A percentile compares a stretch with the other conserved stretches of the same genome.
Evolutionary conservation across 192 early-diverging fungal genomes (phyloP).

Genomic region (Coemansia sp.): DNA sequence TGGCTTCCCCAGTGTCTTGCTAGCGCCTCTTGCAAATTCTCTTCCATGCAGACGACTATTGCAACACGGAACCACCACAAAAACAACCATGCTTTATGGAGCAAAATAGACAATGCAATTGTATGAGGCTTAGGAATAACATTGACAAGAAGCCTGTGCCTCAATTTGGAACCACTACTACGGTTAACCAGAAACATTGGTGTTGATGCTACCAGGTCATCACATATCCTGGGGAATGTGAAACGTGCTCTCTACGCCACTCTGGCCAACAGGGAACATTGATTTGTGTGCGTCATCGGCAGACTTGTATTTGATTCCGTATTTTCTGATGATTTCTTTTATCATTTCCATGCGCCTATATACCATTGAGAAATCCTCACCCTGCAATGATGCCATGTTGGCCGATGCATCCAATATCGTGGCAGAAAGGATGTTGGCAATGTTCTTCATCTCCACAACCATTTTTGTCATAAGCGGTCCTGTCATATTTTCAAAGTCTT

Average conservation of each 20-base stretch:
- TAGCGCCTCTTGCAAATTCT: too few species aligned
- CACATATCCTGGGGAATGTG: conserved; percentile 8
- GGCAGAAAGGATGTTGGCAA: conserved; percentile 39
- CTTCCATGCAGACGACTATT: too few species aligned
- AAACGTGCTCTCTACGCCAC: conserved; percentile 34
- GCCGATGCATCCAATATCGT: conserved; percentile 45
- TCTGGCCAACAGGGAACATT: conserved; percentile 37
- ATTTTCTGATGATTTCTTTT: conserved; percentile 29
- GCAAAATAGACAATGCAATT: background rate
- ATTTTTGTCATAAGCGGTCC: conserved; percentile 40
- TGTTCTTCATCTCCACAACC: conserved; percentile 28
- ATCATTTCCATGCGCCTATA: conserved; percentile 40
- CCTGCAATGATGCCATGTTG: conserved; percentile 44
- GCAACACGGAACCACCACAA: too few species aligned
- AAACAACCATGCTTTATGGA: too few species aligned
- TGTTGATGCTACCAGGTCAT: too few species aligned
- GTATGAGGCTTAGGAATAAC: background rate
- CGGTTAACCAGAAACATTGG: background rate
- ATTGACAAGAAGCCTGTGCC: background rate
- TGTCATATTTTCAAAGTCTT: conserved; percentile 42
- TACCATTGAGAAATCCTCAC: conserved; percentile 48
- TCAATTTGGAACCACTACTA: background rate
- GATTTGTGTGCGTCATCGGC: conserved; percentile 35
- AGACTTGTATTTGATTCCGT: conserved; percentile 15
- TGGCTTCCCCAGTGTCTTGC: too few species aligned